Conservation (phyloP, 1,284 basidiomycete genomes). For the Fomitopsis betulina region DNA sequence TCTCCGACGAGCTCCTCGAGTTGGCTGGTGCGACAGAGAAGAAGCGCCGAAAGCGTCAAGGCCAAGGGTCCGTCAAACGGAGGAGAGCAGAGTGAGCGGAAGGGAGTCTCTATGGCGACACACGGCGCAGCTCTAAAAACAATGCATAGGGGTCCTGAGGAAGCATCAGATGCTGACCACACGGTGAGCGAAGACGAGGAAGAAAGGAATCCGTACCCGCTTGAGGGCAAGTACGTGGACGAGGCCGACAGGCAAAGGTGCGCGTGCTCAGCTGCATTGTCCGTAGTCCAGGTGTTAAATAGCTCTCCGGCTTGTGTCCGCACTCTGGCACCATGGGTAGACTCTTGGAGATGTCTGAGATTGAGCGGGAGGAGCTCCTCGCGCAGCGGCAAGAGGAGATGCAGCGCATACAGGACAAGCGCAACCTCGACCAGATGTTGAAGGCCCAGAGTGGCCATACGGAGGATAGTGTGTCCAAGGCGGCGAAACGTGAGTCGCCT, state of each 20-base stretch:
- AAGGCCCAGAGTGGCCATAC: constrained; percentile 53
- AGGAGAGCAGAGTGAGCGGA: constrained; percentile 44
- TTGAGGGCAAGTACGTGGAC: constrained; percentile 88
- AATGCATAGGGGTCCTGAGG: constrained; percentile 10
- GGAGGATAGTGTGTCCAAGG: constrained; percentile 60
- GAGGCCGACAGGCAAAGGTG: constrained; percentile 80
- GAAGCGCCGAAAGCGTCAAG: constrained; percentile 43
- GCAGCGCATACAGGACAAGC: constrained; percentile 71
- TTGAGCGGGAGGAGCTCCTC: constrained; percentile 85
- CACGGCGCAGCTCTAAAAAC: background rate
- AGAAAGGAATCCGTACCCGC: constrained; percentile 72
- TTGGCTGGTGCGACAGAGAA: constrained; percentile 58
- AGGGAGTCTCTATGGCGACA: background rate
- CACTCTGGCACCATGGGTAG: constrained; percentile 61
- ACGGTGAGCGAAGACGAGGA: constrained; percentile 57
- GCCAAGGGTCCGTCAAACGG: constrained; percentile 36
- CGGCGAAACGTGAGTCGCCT: constrained; percentile 61
- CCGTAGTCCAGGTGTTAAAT: background rate
- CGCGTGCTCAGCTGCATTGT: constrained; percentile 24
- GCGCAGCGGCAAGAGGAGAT: constrained; percentile 78
- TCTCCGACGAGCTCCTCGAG: constrained; percentile 65
- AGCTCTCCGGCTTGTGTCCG: constrained; percentile 4
- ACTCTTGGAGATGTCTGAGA: constrained; percentile 75
- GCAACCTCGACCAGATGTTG: constrained; percentile 74
- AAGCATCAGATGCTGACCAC: constrained; percentile 44